Conservation (phyloP, 2,329 filamentous ascomycete genomes). For the Cryphonectria naterciae region DNA sequence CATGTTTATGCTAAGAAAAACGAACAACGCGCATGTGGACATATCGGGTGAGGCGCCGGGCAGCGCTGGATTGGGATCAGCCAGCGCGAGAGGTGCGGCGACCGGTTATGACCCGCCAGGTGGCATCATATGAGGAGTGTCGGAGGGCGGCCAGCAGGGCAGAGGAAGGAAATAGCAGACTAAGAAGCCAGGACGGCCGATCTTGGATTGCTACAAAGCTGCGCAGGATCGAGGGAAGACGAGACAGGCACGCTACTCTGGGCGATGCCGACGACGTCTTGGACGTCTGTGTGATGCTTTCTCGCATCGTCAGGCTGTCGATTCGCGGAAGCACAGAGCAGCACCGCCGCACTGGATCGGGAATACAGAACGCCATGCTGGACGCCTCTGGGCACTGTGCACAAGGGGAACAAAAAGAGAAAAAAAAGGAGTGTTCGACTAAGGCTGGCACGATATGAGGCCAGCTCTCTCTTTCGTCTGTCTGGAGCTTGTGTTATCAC, state of each 20-base stretch:
- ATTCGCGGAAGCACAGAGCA: background rate
- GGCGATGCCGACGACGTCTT: background rate
- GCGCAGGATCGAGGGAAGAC: background rate
- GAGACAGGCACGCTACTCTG: background rate
- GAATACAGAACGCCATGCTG: background rate
- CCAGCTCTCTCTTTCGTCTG: background rate
- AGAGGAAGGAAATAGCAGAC: background rate
- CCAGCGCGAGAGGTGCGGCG: conserved; percentile 47
- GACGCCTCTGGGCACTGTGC: background rate
- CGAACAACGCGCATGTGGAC: conserved; percentile 57
- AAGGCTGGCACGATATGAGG: background rate
- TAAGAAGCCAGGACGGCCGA: background rate
- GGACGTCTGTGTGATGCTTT: background rate
- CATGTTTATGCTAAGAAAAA: conserved; percentile 95
- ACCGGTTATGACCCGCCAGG: conserved; percentile 61
- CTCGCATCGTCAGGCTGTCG: background rate
- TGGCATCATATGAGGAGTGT: conserved; percentile 56
- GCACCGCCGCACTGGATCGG: background rate
- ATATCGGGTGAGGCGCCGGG: conserved; percentile 50
- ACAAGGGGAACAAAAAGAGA: background rate
- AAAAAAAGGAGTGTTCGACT: background rate
- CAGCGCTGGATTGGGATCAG: conserved; percentile 54
- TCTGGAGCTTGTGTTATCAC: conserved; percentile 6
- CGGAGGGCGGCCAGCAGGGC: too few relatives aligned
- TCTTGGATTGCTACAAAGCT: background rate